Conservation (phyloP, 1,139 yeast species). For the Kurtzmaniella quercitrusa region DNA sequence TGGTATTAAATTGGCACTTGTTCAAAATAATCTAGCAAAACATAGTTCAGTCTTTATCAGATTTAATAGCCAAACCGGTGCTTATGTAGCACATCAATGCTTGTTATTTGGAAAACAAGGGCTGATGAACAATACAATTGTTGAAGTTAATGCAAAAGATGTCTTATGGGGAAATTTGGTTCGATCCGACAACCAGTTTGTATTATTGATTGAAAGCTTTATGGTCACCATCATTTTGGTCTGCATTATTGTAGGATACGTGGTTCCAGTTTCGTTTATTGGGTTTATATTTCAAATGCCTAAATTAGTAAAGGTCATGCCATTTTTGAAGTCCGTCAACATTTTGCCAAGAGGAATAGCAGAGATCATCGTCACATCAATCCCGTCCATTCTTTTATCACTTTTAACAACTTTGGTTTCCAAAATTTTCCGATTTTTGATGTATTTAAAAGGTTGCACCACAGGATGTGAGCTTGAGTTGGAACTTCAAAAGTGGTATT, state of each 20-base stretch:
- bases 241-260: conserved; percentile 53
- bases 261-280: conserved; percentile 67
- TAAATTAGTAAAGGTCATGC: conserved; percentile 46
- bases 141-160: conserved; percentile 56
- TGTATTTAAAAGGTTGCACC: conserved; percentile 46
- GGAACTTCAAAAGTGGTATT: conserved; percentile 66
- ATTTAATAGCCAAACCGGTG: conserved; percentile 44
- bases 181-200: conserved; percentile 26
- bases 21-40: conserved; percentile 16
- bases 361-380: conserved; percentile 49
- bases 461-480: conserved; percentile 56
- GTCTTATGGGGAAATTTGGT: conserved; percentile 54
- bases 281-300: conserved; percentile 67
- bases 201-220: conserved; percentile 31
- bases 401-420: conserved; percentile 55
- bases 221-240: conserved; percentile 41
- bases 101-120: conserved; percentile 42
- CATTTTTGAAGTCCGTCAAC: conserved; percentile 49
- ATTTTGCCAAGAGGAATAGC: conserved; percentile 49
- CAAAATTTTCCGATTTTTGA: conserved; percentile 43
- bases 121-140: conserved; percentile 34
- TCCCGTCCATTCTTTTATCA: conserved; percentile 60
- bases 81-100: conserved; percentile 54
- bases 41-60: conserved; percentile 48
- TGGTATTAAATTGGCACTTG: conserved; percentile 16